A percentile compares a stretch with the other conserved stretches of the same genome.
phyloP scores from a whole-genome alignment of 495 filamentous ascomycete species.

The Aspergillus hancockii region DNA sequence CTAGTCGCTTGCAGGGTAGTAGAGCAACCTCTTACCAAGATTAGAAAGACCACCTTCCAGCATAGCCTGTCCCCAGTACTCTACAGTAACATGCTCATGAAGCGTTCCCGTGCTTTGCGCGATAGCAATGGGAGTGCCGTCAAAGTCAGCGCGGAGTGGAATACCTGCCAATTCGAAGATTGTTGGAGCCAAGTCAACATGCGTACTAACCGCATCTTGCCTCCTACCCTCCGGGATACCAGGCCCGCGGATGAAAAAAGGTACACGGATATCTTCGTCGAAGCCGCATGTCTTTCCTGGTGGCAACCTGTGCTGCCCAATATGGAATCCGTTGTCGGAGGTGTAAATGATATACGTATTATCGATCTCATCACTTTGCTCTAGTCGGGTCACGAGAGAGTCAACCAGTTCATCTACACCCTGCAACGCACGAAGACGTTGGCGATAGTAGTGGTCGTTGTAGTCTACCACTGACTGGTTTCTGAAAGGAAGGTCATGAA shows the following conservation, averaged over 20 bases:
- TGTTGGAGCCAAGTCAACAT: constrained; percentile 63
- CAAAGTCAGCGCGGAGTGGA: constrained; percentile 43
- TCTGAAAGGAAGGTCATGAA: constrained; percentile 53
- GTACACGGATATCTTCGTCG: constrained; percentile 74
- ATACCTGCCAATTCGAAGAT: constrained; percentile 47
- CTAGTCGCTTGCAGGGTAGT: neutral
- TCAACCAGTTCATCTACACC: constrained; percentile 72
- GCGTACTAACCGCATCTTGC: constrained; percentile 48
- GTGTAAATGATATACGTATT: constrained; percentile 74
- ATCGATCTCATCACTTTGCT: constrained; percentile 53
- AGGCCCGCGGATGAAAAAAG: constrained; percentile 62
- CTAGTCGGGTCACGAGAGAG: constrained; percentile 51
- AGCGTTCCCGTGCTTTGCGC: neutral
- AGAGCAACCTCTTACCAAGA: neutral
- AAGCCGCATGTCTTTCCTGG: constrained; percentile 73
- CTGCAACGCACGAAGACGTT: constrained; percentile 63
- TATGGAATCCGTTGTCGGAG: constrained; percentile 75
- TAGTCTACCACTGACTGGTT: constrained; percentile 57
- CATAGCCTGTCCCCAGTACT: constrained; percentile 54
- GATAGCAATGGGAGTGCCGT: constrained; percentile 44
- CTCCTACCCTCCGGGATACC: constrained; percentile 46
- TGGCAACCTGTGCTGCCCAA: constrained; percentile 70
- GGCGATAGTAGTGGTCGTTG: constrained; percentile 68
- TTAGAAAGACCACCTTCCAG: constrained; percentile 38
- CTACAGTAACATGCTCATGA: constrained; percentile 58